Evolutionary conservation across 2,329 filamentous ascomycete species (phyloP).

Genomic region (Dryadomyces quercivorus): DNA sequence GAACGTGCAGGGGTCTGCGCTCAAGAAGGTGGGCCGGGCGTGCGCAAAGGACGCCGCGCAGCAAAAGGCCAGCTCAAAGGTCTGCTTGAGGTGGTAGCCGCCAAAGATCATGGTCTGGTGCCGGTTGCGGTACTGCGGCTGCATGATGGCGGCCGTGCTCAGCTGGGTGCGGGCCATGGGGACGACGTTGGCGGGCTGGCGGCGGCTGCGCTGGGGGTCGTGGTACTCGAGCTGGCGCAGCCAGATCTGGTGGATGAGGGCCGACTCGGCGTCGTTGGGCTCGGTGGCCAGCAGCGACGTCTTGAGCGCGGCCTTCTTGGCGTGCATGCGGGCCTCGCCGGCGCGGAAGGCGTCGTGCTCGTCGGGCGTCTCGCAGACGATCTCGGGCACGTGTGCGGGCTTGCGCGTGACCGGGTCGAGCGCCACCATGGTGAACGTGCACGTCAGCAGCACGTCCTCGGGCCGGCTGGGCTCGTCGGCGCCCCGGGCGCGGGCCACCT

Average conservation of each 20-base stretch:
- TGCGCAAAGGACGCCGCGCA: slow-evolving; percentile 61
- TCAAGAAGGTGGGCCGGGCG: slow-evolving; percentile 57
- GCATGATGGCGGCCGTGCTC: slow-evolving; percentile 58
- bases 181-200: slow-evolving; percentile 30
- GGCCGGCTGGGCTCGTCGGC: slow-evolving; percentile 39
- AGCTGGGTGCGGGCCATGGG: slow-evolving; percentile 48
- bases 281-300: slow-evolving; percentile 46
- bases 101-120: slow-evolving; percentile 74
- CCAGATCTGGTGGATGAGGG: slow-evolving; percentile 64
- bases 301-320: slow-evolving; percentile 42
- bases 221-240: slow-evolving; percentile 41
- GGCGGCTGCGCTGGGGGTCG: slow-evolving; percentile 19
- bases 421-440: slow-evolving; percentile 65
- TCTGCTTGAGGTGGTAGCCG: slow-evolving; percentile 61
- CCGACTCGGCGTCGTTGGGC: slow-evolving; percentile 58
- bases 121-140: slow-evolving; percentile 40
- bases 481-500: slow-evolving; percentile 55
- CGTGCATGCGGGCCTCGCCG: slow-evolving; percentile 18
- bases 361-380: slow-evolving; percentile 46
- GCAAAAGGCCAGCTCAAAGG: slow-evolving; percentile 66
- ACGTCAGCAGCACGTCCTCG: slow-evolving; percentile 31
- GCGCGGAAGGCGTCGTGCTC: slow-evolving; percentile 48
- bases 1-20: slow-evolving; percentile 62
- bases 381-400: slow-evolving; percentile 44
- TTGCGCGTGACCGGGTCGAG: slow-evolving; percentile 56